Conservation (phyloP, 805 yeast species). For the Schwanniomyces vanrijiae region DNA sequence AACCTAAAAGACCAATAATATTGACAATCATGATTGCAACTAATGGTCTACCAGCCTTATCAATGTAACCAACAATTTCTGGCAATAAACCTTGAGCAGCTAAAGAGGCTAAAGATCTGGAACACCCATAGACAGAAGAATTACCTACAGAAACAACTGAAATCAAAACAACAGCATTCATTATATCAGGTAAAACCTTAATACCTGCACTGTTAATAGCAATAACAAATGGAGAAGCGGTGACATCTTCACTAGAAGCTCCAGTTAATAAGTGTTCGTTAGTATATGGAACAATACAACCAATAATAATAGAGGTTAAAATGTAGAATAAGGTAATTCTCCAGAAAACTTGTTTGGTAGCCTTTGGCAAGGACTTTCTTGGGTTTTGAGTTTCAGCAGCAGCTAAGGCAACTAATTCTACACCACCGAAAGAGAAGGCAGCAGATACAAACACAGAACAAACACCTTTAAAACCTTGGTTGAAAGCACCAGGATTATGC, state of each 20-base stretch:
- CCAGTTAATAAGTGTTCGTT: slow-evolving; percentile 49
- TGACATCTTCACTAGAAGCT: slow-evolving; percentile 44
- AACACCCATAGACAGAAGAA: slow-evolving; percentile 69
- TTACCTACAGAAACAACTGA: slow-evolving; percentile 78
- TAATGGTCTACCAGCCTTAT: slow-evolving; percentile 42
- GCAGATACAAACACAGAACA: slow-evolving; percentile 39
- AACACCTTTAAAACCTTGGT: slow-evolving; percentile 39
- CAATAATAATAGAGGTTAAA: slow-evolving; percentile 31
- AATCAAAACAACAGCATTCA: slow-evolving; percentile 71
- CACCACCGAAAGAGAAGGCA: slow-evolving; percentile 35
- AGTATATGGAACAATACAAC: slow-evolving; percentile 50
- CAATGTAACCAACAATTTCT: slow-evolving; percentile 35
- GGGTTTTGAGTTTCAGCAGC: slow-evolving; percentile 43
- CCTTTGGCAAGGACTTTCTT: slow-evolving; percentile 37
- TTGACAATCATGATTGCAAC: slow-evolving; percentile 34
- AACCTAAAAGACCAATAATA: slow-evolving; percentile 39
- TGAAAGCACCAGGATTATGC: slow-evolving; percentile 33
- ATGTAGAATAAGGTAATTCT: slow-evolving; percentile 42
- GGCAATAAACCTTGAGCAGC: slow-evolving; percentile 75
- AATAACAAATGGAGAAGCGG: slow-evolving; percentile 76
- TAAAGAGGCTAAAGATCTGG: slow-evolving; percentile 66
- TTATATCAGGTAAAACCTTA: slow-evolving; percentile 64
- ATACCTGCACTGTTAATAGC: slow-evolving; percentile 66
- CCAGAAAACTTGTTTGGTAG: slow-evolving; percentile 45
- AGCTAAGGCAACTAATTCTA: slow-evolving; percentile 39